Evolutionary conservation across 176 grass and related monocot genomes (phyloP).

Genomic region (Tillandsia leiboldiana): DNA sequence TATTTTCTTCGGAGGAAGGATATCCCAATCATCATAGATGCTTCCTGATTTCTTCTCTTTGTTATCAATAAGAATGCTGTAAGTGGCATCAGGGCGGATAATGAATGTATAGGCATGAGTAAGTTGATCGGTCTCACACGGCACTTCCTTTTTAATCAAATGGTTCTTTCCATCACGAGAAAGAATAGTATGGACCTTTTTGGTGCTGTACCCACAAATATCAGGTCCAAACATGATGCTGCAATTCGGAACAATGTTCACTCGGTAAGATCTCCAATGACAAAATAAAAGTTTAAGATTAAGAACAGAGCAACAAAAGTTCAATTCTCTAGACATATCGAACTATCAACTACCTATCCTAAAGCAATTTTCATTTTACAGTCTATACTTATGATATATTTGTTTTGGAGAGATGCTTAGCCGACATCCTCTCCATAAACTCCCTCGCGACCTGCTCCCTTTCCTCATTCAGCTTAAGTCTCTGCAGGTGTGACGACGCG

Average conservation of each 20-base stretch:
- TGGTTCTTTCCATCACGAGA: conserved; percentile 68
- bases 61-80: conserved; percentile 84
- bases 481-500: conserved; percentile 53
- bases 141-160: conserved; percentile 88
- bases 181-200: conserved; percentile 63
- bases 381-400: no score
- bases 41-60: conserved; percentile 72
- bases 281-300: not conserved
- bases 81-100: conserved; percentile 68
- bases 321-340: no score
- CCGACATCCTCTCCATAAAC: no score
- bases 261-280: not conserved
- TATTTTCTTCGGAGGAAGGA: conserved; percentile 68
- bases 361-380: no score
- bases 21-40: conserved; percentile 81
- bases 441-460: no score
- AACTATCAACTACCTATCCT: no score
- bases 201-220: conserved; percentile 51
- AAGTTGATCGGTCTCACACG: conserved; percentile 73
- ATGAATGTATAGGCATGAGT: conserved; percentile 84
- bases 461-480: conserved; percentile 41
- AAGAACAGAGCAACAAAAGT: no score
- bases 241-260: conserved; percentile 4
- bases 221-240: conserved; percentile 73
- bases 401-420: no score